Conservation (phyloP, 2,329 filamentous ascomycete genomes). For the Exserohilum turcica region DNA sequence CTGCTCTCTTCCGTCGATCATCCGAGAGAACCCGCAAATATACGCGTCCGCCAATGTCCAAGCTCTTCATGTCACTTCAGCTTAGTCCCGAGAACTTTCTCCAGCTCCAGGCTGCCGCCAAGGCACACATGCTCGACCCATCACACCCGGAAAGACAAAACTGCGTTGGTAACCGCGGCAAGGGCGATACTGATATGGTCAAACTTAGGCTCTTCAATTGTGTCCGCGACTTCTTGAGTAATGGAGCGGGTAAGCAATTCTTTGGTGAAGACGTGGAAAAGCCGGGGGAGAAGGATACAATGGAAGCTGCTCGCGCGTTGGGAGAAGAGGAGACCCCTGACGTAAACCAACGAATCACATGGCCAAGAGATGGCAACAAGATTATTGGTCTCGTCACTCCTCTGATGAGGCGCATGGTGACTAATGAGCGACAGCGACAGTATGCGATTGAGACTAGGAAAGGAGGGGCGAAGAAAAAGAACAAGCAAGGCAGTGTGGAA, state of each 20-base stretch:
- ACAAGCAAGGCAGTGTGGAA: constrained; percentile 33
- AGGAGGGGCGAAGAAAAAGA: constrained; percentile 48
- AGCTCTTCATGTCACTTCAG: constrained; percentile 61
- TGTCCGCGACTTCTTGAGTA: constrained; percentile 59
- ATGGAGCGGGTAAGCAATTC: constrained; percentile 58
- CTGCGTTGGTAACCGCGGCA: constrained; percentile 63
- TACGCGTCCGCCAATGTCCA: constrained; percentile 63
- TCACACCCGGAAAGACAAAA: constrained; percentile 59
- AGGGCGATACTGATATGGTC: constrained; percentile 61
- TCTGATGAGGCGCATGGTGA: constrained; percentile 62
- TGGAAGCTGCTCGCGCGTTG: constrained; percentile 41
- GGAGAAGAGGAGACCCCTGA: constrained; percentile 49
- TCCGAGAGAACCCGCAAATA: constrained; percentile 57
- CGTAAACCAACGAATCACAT: constrained; percentile 51
- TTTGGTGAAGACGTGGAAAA: constrained; percentile 51
- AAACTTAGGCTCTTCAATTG: constrained; percentile 63
- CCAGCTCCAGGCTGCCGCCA: constrained; percentile 61
- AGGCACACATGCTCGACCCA: constrained; percentile 63
- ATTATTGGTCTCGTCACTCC: constrained; percentile 64
- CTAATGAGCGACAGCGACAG: constrained; percentile 63
- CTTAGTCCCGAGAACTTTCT: constrained; percentile 62
- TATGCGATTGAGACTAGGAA: constrained; percentile 63
- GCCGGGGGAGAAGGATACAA: constrained; percentile 39
- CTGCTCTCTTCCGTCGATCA: constrained; percentile 57
- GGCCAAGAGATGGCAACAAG: constrained; percentile 61